These are phyloP conservation scores for Globisporangium iwayamae DNA, from an alignment of 352 stramenopile genomes.

Conservation along the genomic window DNA sequence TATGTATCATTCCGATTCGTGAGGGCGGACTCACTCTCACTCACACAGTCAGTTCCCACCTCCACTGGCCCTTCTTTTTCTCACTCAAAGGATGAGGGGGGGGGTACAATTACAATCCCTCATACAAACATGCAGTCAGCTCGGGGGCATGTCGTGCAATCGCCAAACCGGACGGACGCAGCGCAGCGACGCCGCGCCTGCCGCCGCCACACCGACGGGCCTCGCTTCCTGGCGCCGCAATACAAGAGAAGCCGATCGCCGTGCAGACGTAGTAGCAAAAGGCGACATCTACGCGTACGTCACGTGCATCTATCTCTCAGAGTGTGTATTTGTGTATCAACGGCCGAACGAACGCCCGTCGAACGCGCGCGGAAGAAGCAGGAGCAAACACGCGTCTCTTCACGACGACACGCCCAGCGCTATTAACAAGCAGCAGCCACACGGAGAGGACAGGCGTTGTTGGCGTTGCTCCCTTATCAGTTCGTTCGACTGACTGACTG, in stretches of 20 bases:
- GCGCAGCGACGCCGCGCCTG: too few species aligned
- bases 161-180: slow-evolving; percentile 4
- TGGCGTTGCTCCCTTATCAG: neutral
- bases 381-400: neutral
- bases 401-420: neutral
- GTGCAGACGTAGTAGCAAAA: neutral
- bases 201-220: neutral
- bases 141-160: slow-evolving; percentile 4
- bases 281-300: too few species aligned
- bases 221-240: neutral
- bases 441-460: neutral
- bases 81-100: neutral
- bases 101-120: slow-evolving; percentile 1
- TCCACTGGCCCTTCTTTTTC: neutral
- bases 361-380: slow-evolving; percentile 10
- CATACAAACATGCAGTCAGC: slow-evolving; percentile 8
- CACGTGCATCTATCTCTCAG: too few species aligned
- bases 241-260: neutral
- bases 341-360: neutral
- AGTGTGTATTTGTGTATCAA: neutral
- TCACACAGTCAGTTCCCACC: slow-evolving; percentile 2
- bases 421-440: neutral
- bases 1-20: neutral
- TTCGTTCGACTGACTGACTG: neutral
- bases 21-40: neutral